These are phyloP conservation scores for Ogataea zsoltii DNA, from an alignment of 805 yeast genomes.

Conservation along the genomic window DNA sequence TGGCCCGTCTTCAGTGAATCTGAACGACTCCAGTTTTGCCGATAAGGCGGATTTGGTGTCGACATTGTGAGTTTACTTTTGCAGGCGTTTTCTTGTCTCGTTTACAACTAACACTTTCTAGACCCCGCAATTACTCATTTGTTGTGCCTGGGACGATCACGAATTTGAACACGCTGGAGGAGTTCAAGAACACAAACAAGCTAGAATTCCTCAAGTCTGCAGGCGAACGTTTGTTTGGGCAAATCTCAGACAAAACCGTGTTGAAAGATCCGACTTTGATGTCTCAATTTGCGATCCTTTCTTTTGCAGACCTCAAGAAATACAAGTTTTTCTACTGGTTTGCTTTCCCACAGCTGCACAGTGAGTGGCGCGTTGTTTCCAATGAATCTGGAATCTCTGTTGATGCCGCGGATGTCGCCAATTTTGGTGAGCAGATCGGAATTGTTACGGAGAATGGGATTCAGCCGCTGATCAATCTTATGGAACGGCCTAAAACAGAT, in stretches of 20 bases:
- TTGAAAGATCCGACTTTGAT: constrained; percentile 43
- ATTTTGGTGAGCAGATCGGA: constrained; percentile 18
- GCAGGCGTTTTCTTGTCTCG: background rate
- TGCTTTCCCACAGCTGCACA: constrained; percentile 66
- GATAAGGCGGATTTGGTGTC: constrained; percentile 7
- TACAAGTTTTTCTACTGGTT: constrained; percentile 90
- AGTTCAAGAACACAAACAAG: constrained; percentile 74
- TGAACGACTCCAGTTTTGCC: constrained; percentile 37
- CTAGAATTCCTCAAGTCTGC: constrained; percentile 48
- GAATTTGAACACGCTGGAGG: constrained; percentile 84
- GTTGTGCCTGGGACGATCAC: constrained; percentile 37
- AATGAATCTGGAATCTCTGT: constrained; percentile 3
- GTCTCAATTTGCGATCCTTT: constrained; percentile 49
- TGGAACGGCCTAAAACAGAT: constrained; percentile 5
- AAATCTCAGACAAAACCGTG: constrained; percentile 36
- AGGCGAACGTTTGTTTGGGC: constrained; percentile 26
- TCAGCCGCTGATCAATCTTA: constrained; percentile 11
- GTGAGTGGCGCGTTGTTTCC: constrained; percentile 45
- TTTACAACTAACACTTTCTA: background rate
- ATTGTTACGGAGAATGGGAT: constrained; percentile 11
- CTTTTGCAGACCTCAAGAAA: constrained; percentile 88
- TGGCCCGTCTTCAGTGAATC: constrained; percentile 32
- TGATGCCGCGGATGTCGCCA: background rate
- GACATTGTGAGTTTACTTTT: constrained; percentile 17
- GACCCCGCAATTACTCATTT: constrained; percentile 24